Evolutionary conservation across 139 green algal genomes (phyloP).

Genomic region (Chloropicon primus): DNA sequence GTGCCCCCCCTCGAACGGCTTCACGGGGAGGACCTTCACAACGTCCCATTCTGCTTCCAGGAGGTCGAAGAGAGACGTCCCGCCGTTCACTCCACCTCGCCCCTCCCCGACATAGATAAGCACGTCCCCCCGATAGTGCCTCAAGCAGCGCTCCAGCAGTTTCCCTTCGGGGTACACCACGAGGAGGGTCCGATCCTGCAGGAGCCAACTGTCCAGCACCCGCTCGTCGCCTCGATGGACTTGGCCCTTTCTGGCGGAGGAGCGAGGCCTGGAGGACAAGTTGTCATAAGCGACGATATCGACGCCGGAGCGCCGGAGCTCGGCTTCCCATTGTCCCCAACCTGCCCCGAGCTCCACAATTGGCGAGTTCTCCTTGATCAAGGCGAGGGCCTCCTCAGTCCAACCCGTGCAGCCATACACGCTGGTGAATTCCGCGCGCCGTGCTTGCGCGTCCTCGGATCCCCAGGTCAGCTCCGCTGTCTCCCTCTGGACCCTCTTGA

Average conservation of each 20-base stretch:
- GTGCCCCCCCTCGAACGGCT: not conserved
- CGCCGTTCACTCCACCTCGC: not conserved
- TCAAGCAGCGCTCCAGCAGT: not conserved
- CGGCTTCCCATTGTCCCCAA: not conserved
- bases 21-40: not conserved
- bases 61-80: not conserved
- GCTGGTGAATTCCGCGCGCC: not conserved
- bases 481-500: not conserved
- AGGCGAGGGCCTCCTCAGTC: constrained; percentile 2
- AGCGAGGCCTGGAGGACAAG: not conserved
- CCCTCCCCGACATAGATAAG: constrained; percentile 5
- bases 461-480: not conserved
- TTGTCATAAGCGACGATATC: constrained; percentile 1
- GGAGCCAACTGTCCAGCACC: not conserved
- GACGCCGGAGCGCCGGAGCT: not conserved
- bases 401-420: constrained; percentile 1
- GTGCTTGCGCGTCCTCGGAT: not conserved
- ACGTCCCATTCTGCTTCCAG: not conserved
- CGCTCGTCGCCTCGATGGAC: not conserved
- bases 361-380: not conserved
- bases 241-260: not conserved
- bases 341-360: constrained; percentile 3
- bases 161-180: constrained; percentile 3
- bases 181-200: not conserved
- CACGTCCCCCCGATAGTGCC: not conserved